Percentiles rank a stretch among this genome's conserved stretches.
Evolutionary conservation across 176 grass and related monocot species (phyloP).

Genomic region (Triticum turgidum): DNA sequence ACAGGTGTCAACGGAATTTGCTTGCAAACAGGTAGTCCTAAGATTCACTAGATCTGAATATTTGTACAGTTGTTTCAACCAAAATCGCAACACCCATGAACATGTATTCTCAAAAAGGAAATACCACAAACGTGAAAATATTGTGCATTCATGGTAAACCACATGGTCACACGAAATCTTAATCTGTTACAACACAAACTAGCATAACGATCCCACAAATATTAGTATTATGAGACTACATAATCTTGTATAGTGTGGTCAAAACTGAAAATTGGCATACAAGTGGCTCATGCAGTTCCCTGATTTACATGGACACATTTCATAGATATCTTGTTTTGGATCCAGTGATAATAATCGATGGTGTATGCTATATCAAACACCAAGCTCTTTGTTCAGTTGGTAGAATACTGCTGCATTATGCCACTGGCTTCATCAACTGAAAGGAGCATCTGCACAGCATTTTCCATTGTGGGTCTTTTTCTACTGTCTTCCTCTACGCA

Average conservation of each 20-base stretch:
- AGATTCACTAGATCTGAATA: not conserved
- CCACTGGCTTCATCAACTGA: slow-evolving; percentile 33
- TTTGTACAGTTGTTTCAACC: not conserved
- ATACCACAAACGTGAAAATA: not conserved
- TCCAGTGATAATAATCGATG: not conserved
- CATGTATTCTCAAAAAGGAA: not conserved
- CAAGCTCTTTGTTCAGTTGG: not conserved
- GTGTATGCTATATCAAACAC: not conserved
- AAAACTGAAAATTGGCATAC: not conserved
- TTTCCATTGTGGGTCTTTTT: slow-evolving; percentile 51
- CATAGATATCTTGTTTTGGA: not conserved
- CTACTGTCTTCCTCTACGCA: slow-evolving; percentile 43
- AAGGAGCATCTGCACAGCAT: slow-evolving; percentile 39
- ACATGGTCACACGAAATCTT: not conserved
- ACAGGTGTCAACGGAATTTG: too few species aligned
- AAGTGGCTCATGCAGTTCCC: not conserved
- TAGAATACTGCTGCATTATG: not conserved
- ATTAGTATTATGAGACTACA: not conserved
- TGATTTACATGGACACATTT: not conserved
- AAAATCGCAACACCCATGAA: not conserved
- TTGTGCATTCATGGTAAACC: not conserved
- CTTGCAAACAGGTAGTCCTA: not conserved
- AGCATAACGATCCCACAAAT: not conserved
- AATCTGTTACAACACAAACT: not conserved
- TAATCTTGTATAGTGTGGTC: too few species aligned